Evolutionary conservation across 352 stramenopile genomes (phyloP), one percentile per base, ranked within the genome.

Genomic region (Globisporangium takayamanum): DNA sequence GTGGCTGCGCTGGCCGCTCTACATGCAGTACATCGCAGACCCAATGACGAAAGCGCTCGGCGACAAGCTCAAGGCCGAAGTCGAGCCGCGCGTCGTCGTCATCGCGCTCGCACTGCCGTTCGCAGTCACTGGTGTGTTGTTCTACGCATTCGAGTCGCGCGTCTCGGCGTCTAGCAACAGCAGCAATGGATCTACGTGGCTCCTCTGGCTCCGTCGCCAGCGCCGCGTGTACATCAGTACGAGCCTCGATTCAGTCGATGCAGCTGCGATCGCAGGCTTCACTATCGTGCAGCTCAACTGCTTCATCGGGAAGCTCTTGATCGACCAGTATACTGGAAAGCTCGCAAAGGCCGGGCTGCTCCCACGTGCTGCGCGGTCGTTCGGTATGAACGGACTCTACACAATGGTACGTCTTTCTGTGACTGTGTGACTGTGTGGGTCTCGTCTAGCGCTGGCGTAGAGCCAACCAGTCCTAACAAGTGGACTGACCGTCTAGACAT

Each of bases 381-480:
- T 89, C 15, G 82, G 82, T 36, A 87, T 88, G 76, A 92, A 89
- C 59, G 82, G 74, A 10, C 68, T 84, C 8, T 84, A 83, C 30
- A 57, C 70, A 4, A 61, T 83, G 59, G 57, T 69, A 45, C 22
- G 60, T 55, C 10, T 33, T 42, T 16, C 11, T 5, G 39, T 47
- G 14, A 3, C 45, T 57, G 16, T 18, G 3, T 61, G 14, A 11
- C 25, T 10, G n/a, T 55, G 1, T 60, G 2, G 44, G 14, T 59
- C 18, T 53, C 14, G 16, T 42, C 30, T 3, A 36, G 30, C 30
- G 30, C 30, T 10, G 30, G 30, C 30, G 4, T 36, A 10, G 30
- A 36, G 30, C 30, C 30, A 36, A 10, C 30, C 3, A 36, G 30
- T 39, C 33, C 4, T 2, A 36, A 28, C n/a, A 4, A 46, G 30